Conservation (phyloP, 352 stramenopile genomes). For the Phytophthora fragariae region DNA sequence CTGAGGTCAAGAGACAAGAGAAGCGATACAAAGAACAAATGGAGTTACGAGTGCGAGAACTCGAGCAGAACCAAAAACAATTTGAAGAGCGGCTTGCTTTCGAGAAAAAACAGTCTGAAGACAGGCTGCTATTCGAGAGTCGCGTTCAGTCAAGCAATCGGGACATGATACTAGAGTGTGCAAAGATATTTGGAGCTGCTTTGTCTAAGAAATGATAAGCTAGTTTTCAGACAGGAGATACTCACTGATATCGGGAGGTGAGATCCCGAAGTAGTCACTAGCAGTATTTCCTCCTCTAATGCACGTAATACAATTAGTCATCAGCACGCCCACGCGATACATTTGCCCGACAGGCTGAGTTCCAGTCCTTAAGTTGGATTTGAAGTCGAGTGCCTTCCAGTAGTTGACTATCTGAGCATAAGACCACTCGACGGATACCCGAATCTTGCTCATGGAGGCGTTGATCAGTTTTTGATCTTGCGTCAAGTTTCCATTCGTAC, state of each 20-base stretch:
- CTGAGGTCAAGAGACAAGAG: neutral
- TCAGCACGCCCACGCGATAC: conserved; percentile 13
- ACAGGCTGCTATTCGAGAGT: conserved; percentile 2
- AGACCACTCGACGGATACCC: conserved; percentile 10
- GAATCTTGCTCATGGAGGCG: conserved; percentile 2
- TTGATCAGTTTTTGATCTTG: conserved; percentile 5
- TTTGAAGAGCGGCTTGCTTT: conserved; percentile 2
- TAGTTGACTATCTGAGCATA: conserved; percentile 15
- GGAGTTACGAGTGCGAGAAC: neutral
- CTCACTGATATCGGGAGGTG: neutral
- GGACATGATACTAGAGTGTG: conserved; percentile 7
- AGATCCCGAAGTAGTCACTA: conserved; percentile 4
- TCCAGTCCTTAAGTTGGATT: conserved; percentile 4
- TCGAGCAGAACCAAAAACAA: neutral
- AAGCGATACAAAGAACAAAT: conserved; percentile 1
- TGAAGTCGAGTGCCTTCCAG: conserved; percentile 8
- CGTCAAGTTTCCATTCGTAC: neutral
- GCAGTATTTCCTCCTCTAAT: conserved; percentile 2
- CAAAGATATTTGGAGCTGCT: conserved; percentile 1
- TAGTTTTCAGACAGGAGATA: neutral
- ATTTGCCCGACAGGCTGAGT: conserved; percentile 8
- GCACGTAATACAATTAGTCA: conserved; percentile 4
- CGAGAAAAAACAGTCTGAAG: conserved; percentile 3
- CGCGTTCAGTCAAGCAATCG: conserved; percentile 1
- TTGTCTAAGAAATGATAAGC: neutral